A percentile compares a stretch with the other conserved stretches of the same genome.
Conservation (phyloP, 148 eudicot genomes). For the Fagopyrum esculentum region DNA sequence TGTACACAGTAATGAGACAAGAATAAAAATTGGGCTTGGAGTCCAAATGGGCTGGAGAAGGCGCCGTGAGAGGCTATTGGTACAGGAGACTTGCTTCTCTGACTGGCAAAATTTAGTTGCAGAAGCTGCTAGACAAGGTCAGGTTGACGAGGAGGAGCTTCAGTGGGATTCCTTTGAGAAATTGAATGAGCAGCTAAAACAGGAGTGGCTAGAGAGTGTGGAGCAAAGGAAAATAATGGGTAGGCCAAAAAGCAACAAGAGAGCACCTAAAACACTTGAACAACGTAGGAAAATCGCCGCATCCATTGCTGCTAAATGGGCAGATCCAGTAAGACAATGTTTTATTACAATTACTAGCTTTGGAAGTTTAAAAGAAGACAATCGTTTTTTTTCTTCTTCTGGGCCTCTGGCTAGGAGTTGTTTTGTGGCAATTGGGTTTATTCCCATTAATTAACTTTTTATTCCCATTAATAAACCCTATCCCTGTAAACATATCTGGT, state of each 20-base stretch:
- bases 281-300: slow-evolving; percentile 81
- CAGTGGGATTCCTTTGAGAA: slow-evolving; percentile 81
- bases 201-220: slow-evolving; percentile 64
- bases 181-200: slow-evolving; percentile 47
- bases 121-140: slow-evolving; percentile 62
- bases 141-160: slow-evolving; percentile 57
- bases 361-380: background rate
- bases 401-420: background rate
- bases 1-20: slow-evolving; percentile 76
- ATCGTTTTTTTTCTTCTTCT: background rate
- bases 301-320: slow-evolving; percentile 92
- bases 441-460: background rate
- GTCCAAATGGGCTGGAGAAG: slow-evolving; percentile 76
- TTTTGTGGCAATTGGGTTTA: background rate
- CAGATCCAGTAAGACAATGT: slow-evolving; percentile 72
- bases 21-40: slow-evolving; percentile 57
- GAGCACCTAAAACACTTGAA: slow-evolving; percentile 83
- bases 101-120: slow-evolving; percentile 84
- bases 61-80: slow-evolving; percentile 49
- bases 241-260: slow-evolving; percentile 42
- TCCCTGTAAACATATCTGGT: background rate
- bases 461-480: background rate
- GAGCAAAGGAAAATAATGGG: slow-evolving; percentile 42
- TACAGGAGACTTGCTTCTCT: slow-evolving; percentile 64
- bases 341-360: background rate